Base-by-base conservation (phyloP, 2,329 filamentous ascomycete genomes). In the Neocucurbitaria cava region DNA sequence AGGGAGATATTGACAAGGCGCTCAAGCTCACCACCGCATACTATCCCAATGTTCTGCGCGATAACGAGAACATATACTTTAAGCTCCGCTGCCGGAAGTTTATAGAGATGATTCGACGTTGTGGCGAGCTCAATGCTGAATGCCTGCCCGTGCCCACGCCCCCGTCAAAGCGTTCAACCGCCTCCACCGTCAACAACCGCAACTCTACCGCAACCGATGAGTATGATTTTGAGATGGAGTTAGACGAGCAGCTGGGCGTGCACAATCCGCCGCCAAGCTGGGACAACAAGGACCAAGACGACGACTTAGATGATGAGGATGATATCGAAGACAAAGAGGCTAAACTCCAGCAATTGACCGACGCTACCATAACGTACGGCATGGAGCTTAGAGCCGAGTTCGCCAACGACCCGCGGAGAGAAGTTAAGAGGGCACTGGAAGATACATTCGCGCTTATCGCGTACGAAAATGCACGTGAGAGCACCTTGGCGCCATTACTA, bases 401-500 rank as follows among this genome's bases (percentile, higher is more conserved):
- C 71, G 84, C 84, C 40, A 82, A 85, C 36, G 90, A 96, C 64
- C 81, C 84, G 15, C 82, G 89, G 44, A 83, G 83, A 45, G 89
- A 93, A 64, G 84, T 93, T 9, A 84, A 84, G 66, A 89, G 89
- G 62, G 85, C 89, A 39, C 83, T 99, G 21, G 83, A 87, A 54
- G 92, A 96, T 61, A 93, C 96, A 1, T 96, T 95, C 77, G 90
- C 92, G 6, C 80, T 97, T 49, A 85, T 98, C 60, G 93, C 93
- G 1, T 99, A 98, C 69, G 78, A 85, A 31, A 91, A 97, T 69
- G 91, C 93, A 0, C 82, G 89, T 15, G 86, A 88, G 63, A 91
- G 90, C 58, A 85, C 89, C 54, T 84, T 97, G 54, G 88, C 89
- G 15, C 89, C 91, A 69, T 79, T 97, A 55, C 80, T 99, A 52